Conservation (phyloP, 2,329 filamentous ascomycete genomes). For the Penicillium sclerotiorum region DNA sequence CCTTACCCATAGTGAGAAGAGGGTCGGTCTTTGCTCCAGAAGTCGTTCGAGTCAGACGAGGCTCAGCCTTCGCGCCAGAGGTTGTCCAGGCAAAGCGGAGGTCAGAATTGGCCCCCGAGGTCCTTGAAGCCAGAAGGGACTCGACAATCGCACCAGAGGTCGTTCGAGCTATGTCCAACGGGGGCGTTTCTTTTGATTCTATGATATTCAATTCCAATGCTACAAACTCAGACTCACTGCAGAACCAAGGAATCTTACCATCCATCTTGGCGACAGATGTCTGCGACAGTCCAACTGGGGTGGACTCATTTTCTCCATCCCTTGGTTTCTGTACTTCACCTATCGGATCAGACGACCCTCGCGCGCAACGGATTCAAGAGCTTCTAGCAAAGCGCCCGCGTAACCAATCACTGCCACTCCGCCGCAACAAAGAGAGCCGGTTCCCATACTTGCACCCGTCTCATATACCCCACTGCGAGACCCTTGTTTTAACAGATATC, state of each 20-base stretch:
- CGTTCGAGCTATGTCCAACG: constrained; percentile 27
- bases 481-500: constrained; percentile 60
- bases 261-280: constrained; percentile 11
- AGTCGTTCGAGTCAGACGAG: constrained; percentile 44
- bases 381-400: constrained; percentile 43
- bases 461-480: constrained; percentile 57
- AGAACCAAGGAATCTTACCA: constrained; percentile 1
- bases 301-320: constrained; percentile 3
- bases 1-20: constrained; percentile 35
- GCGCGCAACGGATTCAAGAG: constrained; percentile 37
- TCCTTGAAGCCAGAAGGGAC: constrained; percentile 45
- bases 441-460: constrained; percentile 54
- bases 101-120: no score
- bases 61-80: constrained; percentile 51
- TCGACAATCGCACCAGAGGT: constrained; percentile 52
- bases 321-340: constrained; percentile 23
- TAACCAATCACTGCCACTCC: constrained; percentile 32
- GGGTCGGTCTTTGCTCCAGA: constrained; percentile 52
- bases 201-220: neutral
- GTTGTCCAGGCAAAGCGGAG: no score
- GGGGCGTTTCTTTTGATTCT: neutral
- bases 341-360: constrained; percentile 25
- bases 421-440: constrained; percentile 28
- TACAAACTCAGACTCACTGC: neutral
- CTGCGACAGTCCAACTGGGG: constrained; percentile 1